phyloP scores from a whole-genome alignment of 371 early-diverging fungal species.

The Blakeslea trispora region DNA sequence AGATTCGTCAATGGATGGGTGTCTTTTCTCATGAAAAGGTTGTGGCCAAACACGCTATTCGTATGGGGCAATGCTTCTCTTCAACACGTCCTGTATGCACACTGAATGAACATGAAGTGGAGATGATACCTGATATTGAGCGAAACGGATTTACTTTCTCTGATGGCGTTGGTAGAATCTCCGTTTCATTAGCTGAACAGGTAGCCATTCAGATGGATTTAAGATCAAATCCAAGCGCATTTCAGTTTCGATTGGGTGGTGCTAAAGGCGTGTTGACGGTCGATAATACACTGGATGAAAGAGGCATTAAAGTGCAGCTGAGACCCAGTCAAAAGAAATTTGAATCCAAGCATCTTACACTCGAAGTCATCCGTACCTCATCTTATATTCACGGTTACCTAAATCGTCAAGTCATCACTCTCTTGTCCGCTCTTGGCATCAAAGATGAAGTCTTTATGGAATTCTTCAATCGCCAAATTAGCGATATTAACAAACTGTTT shows the following conservation, averaged over 20 bases:
- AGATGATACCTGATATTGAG: conserved; percentile 58
- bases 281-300: conserved; percentile 23
- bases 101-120: conserved; percentile 37
- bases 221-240: conserved; percentile 63
- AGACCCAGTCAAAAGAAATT: conserved; percentile 78
- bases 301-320: conserved; percentile 47
- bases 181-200: conserved; percentile 51
- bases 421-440: conserved; percentile 69
- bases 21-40: conserved; percentile 66
- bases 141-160: conserved; percentile 66
- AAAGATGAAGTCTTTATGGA: conserved; percentile 55
- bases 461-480: conserved; percentile 50
- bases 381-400: conserved; percentile 62
- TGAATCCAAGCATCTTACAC: conserved; percentile 51
- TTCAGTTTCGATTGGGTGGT: conserved; percentile 83
- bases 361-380: conserved; percentile 67
- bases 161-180: conserved; percentile 86
- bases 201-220: conserved; percentile 57
- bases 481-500: conserved; percentile 48
- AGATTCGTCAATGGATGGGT: conserved; percentile 77
- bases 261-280: conserved; percentile 76
- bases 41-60: conserved; percentile 71
- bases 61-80: conserved; percentile 82
- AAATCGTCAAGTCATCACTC: conserved; percentile 74
- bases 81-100: conserved; percentile 58